These are phyloP conservation scores for Leishmania gerbilli DNA, from an alignment of 208 protist species.

Conservation along the genomic window DNA sequence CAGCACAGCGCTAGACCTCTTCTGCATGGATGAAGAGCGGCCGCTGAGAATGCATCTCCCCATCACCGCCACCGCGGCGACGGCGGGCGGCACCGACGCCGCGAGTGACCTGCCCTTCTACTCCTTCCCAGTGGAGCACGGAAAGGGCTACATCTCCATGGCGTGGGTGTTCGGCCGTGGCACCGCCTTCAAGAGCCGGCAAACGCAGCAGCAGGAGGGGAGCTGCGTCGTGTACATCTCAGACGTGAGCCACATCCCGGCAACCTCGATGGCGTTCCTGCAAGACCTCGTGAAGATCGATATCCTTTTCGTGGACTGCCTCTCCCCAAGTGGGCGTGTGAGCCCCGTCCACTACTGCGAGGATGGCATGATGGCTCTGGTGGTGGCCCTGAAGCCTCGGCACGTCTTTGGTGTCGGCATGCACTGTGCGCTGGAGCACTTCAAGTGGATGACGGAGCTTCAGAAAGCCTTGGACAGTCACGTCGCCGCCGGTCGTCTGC, in stretches of 20 bases:
- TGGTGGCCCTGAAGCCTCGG: constrained; percentile 43
- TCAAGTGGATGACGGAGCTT: constrained; percentile 28
- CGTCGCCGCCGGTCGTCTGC: constrained; percentile 28
- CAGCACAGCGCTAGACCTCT: constrained; percentile 81
- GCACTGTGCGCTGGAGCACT: constrained; percentile 79
- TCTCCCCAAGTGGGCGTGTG: constrained; percentile 42
- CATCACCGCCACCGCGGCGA: constrained; percentile 22
- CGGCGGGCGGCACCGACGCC: not conserved
- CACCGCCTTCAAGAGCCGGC: constrained; percentile 54
- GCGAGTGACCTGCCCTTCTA: constrained; percentile 50
- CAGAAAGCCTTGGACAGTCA: constrained; percentile 38
- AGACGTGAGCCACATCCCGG: constrained; percentile 69
- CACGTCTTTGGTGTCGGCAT: constrained; percentile 72
- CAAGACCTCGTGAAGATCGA: constrained; percentile 79
- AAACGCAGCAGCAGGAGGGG: constrained; percentile 9
- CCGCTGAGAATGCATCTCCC: constrained; percentile 56
- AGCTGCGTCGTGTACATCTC: constrained; percentile 86
- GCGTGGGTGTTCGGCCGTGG: constrained; percentile 86
- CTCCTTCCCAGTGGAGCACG: constrained; percentile 81
- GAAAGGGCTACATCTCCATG: constrained; percentile 71
- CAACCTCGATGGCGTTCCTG: constrained; percentile 68
- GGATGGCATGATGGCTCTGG: constrained; percentile 64
- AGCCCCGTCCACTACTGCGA: constrained; percentile 67
- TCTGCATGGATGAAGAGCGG: constrained; percentile 47
- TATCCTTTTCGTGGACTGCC: constrained; percentile 73